Conservation (phyloP, 345 rosid genomes). For the Aegle marmelos region DNA sequence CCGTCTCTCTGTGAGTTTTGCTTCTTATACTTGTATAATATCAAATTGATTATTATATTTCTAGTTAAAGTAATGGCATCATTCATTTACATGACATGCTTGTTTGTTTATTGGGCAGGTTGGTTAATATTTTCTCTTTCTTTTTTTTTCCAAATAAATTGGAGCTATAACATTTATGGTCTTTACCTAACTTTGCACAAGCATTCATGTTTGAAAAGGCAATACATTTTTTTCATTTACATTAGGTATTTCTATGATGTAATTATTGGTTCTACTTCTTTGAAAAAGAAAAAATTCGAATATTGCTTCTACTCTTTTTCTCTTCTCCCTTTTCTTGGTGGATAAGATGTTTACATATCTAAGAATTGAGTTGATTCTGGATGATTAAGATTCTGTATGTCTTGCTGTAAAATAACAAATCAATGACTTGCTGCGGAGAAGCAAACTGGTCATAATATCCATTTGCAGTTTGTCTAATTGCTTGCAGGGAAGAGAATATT, state of each 20-base stretch:
- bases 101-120: background rate
- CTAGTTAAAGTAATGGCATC: background rate
- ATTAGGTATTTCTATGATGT: background rate
- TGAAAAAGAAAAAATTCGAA: too few species aligned
- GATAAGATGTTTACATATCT: background rate
- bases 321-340: background rate
- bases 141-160: too few species aligned
- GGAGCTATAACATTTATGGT: background rate
- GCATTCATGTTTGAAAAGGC: background rate
- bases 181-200: background rate
- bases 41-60: background rate
- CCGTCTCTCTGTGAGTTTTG: background rate
- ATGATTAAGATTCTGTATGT: background rate
- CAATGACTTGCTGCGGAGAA: background rate
- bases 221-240: background rate
- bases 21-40: background rate
- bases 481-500: background rate
- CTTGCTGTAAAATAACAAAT: background rate
- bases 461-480: background rate
- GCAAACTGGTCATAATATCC: background rate
- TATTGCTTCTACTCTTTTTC: background rate
- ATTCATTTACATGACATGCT: background rate
- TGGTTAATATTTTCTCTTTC: background rate
- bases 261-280: background rate
- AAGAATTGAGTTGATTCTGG: background rate